These are phyloP conservation scores for Porcisia deanei DNA, from an alignment of 208 protist genomes.

Conservation along the genomic window DNA sequence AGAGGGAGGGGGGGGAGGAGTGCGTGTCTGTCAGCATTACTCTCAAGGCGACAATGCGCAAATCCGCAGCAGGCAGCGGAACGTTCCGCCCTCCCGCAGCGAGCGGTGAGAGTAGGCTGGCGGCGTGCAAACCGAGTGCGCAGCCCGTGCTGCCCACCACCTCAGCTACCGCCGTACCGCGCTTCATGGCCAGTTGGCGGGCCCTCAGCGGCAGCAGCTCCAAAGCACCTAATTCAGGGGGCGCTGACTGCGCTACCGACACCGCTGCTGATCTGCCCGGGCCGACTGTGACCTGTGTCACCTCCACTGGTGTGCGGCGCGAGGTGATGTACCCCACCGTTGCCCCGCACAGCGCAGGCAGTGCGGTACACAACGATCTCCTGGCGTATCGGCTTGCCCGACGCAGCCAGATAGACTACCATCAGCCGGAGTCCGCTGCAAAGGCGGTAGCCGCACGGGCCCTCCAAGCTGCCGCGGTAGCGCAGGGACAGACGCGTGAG, in stretches of 20 bases:
- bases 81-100: slow-evolving; percentile 42
- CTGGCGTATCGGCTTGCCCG: slow-evolving; percentile 36
- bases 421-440: slow-evolving; percentile 49
- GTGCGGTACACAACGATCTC: slow-evolving; percentile 13
- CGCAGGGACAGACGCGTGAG: slow-evolving; percentile 9
- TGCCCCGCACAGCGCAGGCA: not conserved
- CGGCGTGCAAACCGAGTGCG: slow-evolving; percentile 11
- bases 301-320: slow-evolving; percentile 23
- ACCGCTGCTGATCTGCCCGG: slow-evolving; percentile 7
- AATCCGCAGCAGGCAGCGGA: slow-evolving; percentile 26
- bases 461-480: slow-evolving; percentile 20
- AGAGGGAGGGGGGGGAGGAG: not conserved
- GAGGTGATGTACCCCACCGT: slow-evolving; percentile 28
- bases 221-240: slow-evolving; percentile 2
- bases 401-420: slow-evolving; percentile 73
- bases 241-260: not conserved
- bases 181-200: slow-evolving; percentile 26
- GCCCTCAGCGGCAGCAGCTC: slow-evolving; percentile 14
- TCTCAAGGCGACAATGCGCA: slow-evolving; percentile 1
- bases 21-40: not conserved
- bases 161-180: slow-evolving; percentile 23
- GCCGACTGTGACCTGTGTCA: slow-evolving; percentile 16
- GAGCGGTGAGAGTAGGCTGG: slow-evolving; percentile 10
- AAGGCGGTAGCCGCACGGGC: slow-evolving; percentile 30
- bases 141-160: slow-evolving; percentile 17